A percentile compares a stretch with the other conserved stretches of the same genome.
Evolutionary conservation across 768 basidiomycete genomes (phyloP).

Genomic region (Suillus hirtellus): DNA sequence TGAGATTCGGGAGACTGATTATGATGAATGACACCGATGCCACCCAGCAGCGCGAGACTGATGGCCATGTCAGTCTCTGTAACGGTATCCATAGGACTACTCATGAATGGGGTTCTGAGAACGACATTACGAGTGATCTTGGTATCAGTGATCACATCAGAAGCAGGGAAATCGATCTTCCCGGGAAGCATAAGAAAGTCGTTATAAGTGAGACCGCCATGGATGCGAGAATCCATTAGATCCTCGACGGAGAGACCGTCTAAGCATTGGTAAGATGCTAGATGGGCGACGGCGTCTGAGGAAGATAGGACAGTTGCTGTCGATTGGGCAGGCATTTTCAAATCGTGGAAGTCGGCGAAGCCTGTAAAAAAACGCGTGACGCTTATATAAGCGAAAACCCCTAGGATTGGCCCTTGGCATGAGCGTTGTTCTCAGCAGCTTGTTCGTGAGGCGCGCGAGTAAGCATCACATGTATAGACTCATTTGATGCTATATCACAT

Average conservation of each 20-base stretch:
- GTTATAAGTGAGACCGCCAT: conserved; percentile 96
- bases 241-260: conserved; percentile 88
- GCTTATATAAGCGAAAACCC: no score
- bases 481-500: no score
- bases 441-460: no score
- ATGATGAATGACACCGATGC: conserved; percentile 98
- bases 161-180: conserved; percentile 90
- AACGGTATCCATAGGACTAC: conserved; percentile 99
- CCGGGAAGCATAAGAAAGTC: conserved; percentile 95
- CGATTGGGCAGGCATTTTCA: conserved; percentile 35
- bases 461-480: no score
- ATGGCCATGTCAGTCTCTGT: conserved; percentile 96
- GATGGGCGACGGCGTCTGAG: conserved; percentile 70
- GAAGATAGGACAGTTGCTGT: conserved; percentile 57
- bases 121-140: conserved; percentile 87
- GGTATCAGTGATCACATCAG: conserved; percentile 78
- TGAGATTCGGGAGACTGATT: conserved; percentile 84
- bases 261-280: conserved; percentile 62
- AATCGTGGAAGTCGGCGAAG: neutral
- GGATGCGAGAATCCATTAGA: conserved; percentile 82
- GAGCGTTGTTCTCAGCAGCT: no score
- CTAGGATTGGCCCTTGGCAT: no score
- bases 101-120: conserved; percentile 95
- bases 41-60: conserved; percentile 90
- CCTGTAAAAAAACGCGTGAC: no score